phyloP scores from a whole-genome alignment of 805 yeast species.

The Candida takata region DNA sequence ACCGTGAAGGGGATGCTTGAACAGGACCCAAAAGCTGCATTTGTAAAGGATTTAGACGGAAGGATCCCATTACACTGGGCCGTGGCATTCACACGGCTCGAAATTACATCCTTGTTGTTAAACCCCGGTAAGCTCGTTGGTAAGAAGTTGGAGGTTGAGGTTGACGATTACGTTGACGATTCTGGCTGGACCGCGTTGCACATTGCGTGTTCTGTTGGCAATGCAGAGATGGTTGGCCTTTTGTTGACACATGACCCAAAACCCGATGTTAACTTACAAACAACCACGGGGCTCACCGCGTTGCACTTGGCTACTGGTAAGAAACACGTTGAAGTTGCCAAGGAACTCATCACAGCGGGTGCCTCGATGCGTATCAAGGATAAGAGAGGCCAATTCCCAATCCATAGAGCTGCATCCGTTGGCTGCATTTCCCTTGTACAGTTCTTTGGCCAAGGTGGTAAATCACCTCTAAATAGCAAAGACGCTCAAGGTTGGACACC shows the following conservation, averaged over 20 bases:
- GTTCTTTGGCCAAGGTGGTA: slow-evolving; percentile 43
- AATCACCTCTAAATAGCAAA: slow-evolving; percentile 58
- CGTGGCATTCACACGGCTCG: slow-evolving; percentile 50
- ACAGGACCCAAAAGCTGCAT: slow-evolving; percentile 38
- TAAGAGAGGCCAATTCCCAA: slow-evolving; percentile 52
- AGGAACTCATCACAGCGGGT: slow-evolving; percentile 42
- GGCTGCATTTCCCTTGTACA: slow-evolving; percentile 58
- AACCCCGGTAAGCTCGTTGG: slow-evolving; percentile 26
- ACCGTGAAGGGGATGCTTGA: slow-evolving; percentile 43
- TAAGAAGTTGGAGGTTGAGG: slow-evolving; percentile 37
- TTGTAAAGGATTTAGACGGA: slow-evolving; percentile 58
- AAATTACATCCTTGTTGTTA: slow-evolving; percentile 41
- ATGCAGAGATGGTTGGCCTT: slow-evolving; percentile 40
- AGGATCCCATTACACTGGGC: slow-evolving; percentile 91
- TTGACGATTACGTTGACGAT: slow-evolving; percentile 63
- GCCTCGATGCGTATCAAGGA: slow-evolving; percentile 67
- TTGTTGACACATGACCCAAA: slow-evolving; percentile 44
- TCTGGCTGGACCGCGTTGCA: slow-evolving; percentile 90
- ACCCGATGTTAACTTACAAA: slow-evolving; percentile 55
- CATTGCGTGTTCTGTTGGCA: slow-evolving; percentile 73
- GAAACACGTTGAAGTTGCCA: slow-evolving; percentile 47
- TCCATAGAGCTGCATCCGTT: slow-evolving; percentile 78
- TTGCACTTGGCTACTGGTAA: slow-evolving; percentile 75
- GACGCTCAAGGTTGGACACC: slow-evolving; percentile 81
- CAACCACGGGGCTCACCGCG: slow-evolving; percentile 66